Base-by-base conservation (phyloP, 1,139 yeast genomes). In the Scheffersomyces illinoinensis region DNA sequence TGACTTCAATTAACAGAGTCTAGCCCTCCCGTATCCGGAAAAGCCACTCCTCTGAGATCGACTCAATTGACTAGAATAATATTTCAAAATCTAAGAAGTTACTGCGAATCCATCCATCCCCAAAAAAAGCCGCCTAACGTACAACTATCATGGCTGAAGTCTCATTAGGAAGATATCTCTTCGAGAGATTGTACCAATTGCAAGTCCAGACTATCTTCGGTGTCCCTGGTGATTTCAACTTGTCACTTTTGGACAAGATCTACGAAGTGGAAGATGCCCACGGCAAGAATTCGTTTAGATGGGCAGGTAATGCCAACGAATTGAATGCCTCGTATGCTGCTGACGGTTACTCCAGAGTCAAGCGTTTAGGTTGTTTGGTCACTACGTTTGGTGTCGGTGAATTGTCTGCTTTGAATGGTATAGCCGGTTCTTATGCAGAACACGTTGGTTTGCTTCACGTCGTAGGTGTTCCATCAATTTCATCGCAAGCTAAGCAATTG, bases 371-470 rank as follows among this genome's bases (percentile, higher is more conserved):
- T 5, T 76, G 78, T 60, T 65, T 78, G 53, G 75, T 78, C 53
- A 78, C 82, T 55, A 78, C 82, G 49, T 78, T 77, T 61, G 82
- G 82, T 14, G 81, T 76, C 23, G 82, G 82, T 50, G 82, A 78
- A 62, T 70, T 78, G 59, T 70, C 76, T 19, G 81, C 81, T 1
- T 66, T 78, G 60, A 77, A 76, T 62, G 82, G 82, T 48, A 70
- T 78, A 52, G 82, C 79, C 33, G 82, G 82, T 52, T 72, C 81
- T 49, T 78, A 71, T 59, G 80, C 82, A 50, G 82, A 78, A 61
- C 81, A 77, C 60, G 81, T 78, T 55, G 81, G 80, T 51, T 62
- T 78, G 50, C 65, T 78, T 54, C 81, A 78, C 58, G 74, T 78
- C 52, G 82, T 78, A 26, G 82, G 82, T 52, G 76, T 76, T 43